phyloP scores from a whole-genome alignment of 2,329 filamentous ascomycete genomes.

The Aspergillus niger region DNA sequence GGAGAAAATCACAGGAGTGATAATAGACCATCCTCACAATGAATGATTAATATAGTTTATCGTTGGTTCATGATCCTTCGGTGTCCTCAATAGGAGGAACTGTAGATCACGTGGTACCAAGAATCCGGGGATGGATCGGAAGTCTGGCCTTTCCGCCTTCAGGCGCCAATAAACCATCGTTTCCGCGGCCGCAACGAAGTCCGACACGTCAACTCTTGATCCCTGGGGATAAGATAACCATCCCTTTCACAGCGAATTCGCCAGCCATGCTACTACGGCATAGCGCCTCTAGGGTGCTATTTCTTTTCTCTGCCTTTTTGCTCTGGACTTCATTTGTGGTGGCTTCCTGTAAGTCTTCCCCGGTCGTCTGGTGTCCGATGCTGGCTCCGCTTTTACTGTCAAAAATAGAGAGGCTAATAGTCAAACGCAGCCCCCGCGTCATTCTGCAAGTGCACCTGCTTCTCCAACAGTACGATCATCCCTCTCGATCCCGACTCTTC shows the following conservation, averaged over 20 bases:
- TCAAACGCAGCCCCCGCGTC: slow-evolving; percentile 51
- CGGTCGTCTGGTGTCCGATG: neutral
- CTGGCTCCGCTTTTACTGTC: neutral
- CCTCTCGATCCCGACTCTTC: slow-evolving; percentile 54
- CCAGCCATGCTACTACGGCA: slow-evolving; percentile 24
- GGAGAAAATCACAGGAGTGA: neutral
- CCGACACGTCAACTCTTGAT: neutral
- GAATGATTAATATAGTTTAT: neutral
- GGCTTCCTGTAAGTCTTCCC: slow-evolving; percentile 38
- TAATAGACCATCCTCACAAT: neutral
- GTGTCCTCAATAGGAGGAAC: neutral
- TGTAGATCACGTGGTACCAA: slow-evolving; percentile 19
- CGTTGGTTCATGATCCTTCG: neutral
- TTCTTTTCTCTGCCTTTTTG: slow-evolving; percentile 30
- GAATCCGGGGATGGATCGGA: slow-evolving; percentile 3
- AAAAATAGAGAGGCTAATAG: neutral
- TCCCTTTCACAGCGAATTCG: neutral
- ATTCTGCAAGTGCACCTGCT: slow-evolving; percentile 73
- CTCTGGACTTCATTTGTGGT: slow-evolving; percentile 32
- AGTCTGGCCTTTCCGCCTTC: neutral
- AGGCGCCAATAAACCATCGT: neutral
- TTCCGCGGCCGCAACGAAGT: neutral
- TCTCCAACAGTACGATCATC: slow-evolving; percentile 68
- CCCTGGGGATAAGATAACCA: neutral
- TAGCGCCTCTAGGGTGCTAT: slow-evolving; percentile 21